These are phyloP conservation scores for Pleurotus citrinopileatus DNA, from an alignment of 768 basidiomycete species.

Conservation along the genomic window DNA sequence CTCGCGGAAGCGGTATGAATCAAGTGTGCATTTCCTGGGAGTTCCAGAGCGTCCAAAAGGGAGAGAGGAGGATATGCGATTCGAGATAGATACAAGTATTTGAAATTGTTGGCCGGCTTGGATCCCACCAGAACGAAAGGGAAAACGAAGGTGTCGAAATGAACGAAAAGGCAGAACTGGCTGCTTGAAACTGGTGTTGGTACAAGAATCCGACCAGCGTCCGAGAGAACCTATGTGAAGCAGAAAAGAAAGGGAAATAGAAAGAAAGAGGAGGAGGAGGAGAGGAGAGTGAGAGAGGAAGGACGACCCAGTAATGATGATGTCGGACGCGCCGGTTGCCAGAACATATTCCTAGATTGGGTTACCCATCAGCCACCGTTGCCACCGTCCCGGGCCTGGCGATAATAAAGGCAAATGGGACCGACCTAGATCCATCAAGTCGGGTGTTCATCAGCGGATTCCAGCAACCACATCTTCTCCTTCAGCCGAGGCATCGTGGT, in stretches of 20 bases:
- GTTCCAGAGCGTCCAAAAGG: not conserved
- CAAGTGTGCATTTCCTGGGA: conserved; percentile 2
- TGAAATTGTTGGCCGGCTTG: not conserved
- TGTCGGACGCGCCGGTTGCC: not conserved
- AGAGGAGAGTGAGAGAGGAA: not conserved
- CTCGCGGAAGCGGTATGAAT: not conserved
- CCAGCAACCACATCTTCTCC: too few species aligned
- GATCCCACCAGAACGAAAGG: not conserved
- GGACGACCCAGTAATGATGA: not conserved
- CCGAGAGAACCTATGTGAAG: not conserved
- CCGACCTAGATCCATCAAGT: not conserved
- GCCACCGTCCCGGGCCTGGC: not conserved
- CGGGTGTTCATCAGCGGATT: too few species aligned
- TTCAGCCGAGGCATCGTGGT: too few species aligned
- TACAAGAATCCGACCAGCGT: conserved; percentile 9
- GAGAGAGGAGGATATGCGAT: not conserved
- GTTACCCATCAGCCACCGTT: not conserved
- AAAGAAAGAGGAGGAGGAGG: not conserved
- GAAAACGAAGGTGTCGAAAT: conserved; percentile 1
- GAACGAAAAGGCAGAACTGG: conserved; percentile 2
- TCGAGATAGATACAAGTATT: not conserved
- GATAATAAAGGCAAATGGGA: not conserved
- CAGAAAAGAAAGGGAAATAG: not conserved
- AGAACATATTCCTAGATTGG: not conserved
- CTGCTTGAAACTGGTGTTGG: not conserved